phyloP scores from a whole-genome alignment of 1,284 basidiomycete species.

The Moesziomyces sp. region DNA sequence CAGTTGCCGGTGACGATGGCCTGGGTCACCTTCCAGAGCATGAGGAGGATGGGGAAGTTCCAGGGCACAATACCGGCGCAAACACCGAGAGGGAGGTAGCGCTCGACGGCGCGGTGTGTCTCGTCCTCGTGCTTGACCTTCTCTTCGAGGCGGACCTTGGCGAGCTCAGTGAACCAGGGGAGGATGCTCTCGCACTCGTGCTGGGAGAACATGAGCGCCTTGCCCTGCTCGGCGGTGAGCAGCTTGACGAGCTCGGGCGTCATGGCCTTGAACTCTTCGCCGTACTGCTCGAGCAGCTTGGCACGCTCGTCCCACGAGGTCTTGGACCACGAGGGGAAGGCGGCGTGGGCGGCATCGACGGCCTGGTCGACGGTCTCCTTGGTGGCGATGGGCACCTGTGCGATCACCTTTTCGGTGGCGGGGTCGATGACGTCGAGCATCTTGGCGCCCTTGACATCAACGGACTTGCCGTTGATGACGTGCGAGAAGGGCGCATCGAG shows the following conservation, averaged over 20 bases:
- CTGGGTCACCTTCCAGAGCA: constrained; percentile 44
- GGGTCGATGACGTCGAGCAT: constrained; percentile 44
- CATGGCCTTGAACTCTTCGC: constrained; percentile 31
- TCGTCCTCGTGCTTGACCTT: constrained; percentile 29
- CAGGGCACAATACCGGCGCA: constrained; percentile 48
- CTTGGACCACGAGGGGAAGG: constrained; percentile 37
- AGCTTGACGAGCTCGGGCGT: constrained; percentile 37
- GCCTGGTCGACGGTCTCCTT: constrained; percentile 31
- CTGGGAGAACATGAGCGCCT: constrained; percentile 17
- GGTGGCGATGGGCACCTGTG: constrained; percentile 41
- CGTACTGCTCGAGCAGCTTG: constrained; percentile 25
- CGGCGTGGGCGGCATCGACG: constrained; percentile 38
- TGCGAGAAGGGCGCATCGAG: constrained; percentile 41
- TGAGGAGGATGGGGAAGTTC: constrained; percentile 50
- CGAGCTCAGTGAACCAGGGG: constrained; percentile 39
- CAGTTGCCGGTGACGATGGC: constrained; percentile 45
- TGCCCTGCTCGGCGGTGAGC: constrained; percentile 49
- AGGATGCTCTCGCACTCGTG: constrained; percentile 24
- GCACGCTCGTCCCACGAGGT: constrained; percentile 43
- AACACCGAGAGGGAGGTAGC: constrained; percentile 41
- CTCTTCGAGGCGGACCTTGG: constrained; percentile 33
- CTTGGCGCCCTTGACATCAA: constrained; percentile 29
- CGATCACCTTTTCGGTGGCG: constrained; percentile 43
- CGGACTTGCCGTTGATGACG: constrained; percentile 46
- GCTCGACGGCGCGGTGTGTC: constrained; percentile 19